Percentiles rank a stretch among this genome's conserved stretches.
Evolutionary conservation across 108 stramenopile genomes (phyloP).

Genomic region (Nitzschia putrida): DNA sequence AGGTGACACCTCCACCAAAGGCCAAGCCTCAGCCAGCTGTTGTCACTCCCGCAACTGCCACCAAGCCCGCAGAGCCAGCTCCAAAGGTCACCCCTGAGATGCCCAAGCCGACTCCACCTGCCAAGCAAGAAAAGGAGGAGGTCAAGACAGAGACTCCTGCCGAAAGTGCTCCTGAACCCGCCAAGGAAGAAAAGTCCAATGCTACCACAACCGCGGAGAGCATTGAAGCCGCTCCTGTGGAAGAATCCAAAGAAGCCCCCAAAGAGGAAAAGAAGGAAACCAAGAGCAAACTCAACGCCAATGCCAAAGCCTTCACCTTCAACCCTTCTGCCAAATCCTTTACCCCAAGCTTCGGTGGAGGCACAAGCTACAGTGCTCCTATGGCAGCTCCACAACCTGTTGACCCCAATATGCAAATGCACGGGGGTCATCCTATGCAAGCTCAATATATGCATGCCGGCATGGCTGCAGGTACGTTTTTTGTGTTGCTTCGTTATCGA

Average conservation of each 20-base stretch:
- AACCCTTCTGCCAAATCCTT: slow-evolving; percentile 81
- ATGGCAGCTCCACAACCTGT: slow-evolving; percentile 26
- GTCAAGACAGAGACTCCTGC: neutral
- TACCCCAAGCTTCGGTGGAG: slow-evolving; percentile 54
- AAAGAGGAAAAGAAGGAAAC: slow-evolving; percentile 44
- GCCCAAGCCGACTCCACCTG: neutral
- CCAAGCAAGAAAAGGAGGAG: slow-evolving; percentile 17
- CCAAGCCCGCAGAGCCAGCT: neutral
- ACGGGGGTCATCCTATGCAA: slow-evolving; percentile 42
- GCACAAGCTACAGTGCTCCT: slow-evolving; percentile 28
- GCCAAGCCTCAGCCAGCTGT: slow-evolving; percentile 6
- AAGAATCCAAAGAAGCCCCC: slow-evolving; percentile 20
- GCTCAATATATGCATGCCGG: slow-evolving; percentile 44
- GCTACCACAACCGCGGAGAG: slow-evolving; percentile 9
- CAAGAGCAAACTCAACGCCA: slow-evolving; percentile 77
- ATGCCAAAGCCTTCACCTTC: slow-evolving; percentile 78
- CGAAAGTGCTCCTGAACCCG: slow-evolving; percentile 1
- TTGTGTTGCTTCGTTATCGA: too few relatives aligned
- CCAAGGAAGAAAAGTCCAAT: slow-evolving; percentile 6
- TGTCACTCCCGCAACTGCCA: slow-evolving; percentile 9
- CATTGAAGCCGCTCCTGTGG: slow-evolving; percentile 9
- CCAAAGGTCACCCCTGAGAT: neutral
- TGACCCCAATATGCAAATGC: slow-evolving; percentile 38
- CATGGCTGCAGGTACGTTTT: slow-evolving; percentile 40
- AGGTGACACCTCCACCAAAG: slow-evolving; percentile 35